phyloP scores from a whole-genome alignment of 2,329 filamentous ascomycete species.

The Calycina herbarum region DNA sequence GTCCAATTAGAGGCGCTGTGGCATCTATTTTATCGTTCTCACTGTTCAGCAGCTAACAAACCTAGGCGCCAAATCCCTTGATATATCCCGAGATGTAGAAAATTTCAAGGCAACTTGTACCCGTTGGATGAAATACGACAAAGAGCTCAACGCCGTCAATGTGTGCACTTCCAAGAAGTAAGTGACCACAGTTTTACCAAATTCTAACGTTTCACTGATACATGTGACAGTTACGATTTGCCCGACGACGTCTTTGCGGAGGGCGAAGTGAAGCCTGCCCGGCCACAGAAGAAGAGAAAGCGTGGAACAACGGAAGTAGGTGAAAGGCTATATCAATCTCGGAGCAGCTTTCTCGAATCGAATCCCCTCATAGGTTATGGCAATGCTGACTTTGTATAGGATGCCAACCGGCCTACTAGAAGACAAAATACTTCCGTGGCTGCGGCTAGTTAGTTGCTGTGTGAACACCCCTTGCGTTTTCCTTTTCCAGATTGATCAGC shows the following conservation, averaged over 20 bases:
- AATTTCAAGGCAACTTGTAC: conserved; percentile 84
- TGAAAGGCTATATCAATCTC: conserved; percentile 20
- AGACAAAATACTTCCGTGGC: conserved; percentile 37
- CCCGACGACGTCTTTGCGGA: conserved; percentile 86
- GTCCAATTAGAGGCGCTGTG: conserved; percentile 10
- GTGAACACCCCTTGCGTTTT: conserved; percentile 27
- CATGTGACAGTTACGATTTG: conserved; percentile 68
- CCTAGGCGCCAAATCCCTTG: conserved; percentile 66
- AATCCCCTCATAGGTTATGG: neutral
- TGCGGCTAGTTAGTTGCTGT: conserved; percentile 36
- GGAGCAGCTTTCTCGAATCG: neutral
- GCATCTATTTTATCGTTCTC: neutral
- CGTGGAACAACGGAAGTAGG: conserved; percentile 36
- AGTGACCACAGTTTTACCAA: conserved; percentile 38
- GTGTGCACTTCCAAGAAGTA: conserved; percentile 79
- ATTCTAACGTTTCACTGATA: conserved; percentile 20
- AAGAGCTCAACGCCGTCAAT: conserved; percentile 73
- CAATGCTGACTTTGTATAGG: conserved; percentile 33
- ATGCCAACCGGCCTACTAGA: conserved; percentile 33
- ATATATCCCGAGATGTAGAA: conserved; percentile 78
- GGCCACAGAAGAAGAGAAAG: conserved; percentile 38
- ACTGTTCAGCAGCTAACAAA: conserved; percentile 38
- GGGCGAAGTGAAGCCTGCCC: conserved; percentile 68
- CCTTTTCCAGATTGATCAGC: conserved; percentile 30
- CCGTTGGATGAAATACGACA: conserved; percentile 72